Percentiles rank a stretch among this genome's conserved stretches.
phyloP scores from a whole-genome alignment of 1,139 yeast species.

The Protomyces pachydermus region DNA sequence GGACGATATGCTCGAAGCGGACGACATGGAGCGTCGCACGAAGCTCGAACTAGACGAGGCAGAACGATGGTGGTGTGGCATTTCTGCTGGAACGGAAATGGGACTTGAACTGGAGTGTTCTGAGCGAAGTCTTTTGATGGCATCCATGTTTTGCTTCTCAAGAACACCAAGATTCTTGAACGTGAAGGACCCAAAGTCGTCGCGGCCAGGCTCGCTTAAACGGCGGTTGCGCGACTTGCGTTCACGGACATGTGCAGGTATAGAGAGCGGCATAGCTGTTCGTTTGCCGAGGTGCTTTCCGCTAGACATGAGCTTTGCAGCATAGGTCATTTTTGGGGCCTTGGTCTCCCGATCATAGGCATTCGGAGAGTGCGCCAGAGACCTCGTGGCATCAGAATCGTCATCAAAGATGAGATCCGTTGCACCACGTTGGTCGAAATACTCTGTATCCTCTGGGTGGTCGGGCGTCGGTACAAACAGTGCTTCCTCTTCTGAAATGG shows the following conservation, averaged over 20 bases:
- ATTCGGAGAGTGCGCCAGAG: conserved; percentile 13
- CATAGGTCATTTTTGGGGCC: conserved; percentile 6
- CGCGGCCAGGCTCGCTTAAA: conserved; percentile 54
- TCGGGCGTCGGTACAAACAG: conserved; percentile 76
- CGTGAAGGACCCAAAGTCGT: conserved; percentile 89
- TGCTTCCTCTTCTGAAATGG: conserved; percentile 67
- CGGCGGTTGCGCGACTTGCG: conserved; percentile 55
- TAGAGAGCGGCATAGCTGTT: conserved; percentile 44
- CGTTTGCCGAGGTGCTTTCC: conserved; percentile 1
- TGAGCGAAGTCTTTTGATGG: conserved; percentile 73
- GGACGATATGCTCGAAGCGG: conserved; percentile 29
- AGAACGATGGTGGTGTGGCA: conserved; percentile 29
- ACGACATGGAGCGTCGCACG: conserved; percentile 27
- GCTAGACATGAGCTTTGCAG: background rate
- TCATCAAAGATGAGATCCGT: conserved; percentile 48
- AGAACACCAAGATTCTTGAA: conserved; percentile 83
- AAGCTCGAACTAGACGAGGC: conserved; percentile 27
- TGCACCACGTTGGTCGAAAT: conserved; percentile 90
- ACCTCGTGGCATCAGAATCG: conserved; percentile 30
- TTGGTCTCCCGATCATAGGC: conserved; percentile 7
- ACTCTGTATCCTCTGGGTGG: conserved; percentile 84
- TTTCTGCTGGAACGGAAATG: conserved; percentile 3
- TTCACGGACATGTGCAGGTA: conserved; percentile 56
- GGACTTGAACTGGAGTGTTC: conserved; percentile 53
- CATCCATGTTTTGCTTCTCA: conserved; percentile 91